Evolutionary conservation across 495 filamentous ascomycete genomes (phyloP).

Genomic region (Lepraria neglecta): DNA sequence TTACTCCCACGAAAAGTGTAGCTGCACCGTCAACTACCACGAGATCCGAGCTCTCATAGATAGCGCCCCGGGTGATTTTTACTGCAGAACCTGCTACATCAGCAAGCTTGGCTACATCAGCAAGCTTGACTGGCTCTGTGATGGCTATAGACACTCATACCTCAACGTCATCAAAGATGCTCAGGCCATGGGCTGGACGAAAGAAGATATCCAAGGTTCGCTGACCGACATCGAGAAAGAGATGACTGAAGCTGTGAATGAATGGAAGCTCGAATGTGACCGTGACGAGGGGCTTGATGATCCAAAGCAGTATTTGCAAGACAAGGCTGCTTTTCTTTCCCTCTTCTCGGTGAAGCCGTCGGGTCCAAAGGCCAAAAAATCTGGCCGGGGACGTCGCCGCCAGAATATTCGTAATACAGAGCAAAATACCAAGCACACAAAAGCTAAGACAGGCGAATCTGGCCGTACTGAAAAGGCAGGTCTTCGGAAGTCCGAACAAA

Average conservation of each 20-base stretch:
- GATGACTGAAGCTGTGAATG: not conserved
- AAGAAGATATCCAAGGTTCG: not conserved
- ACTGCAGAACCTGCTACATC: not conserved
- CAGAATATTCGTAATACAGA: not conserved
- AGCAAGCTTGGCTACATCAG: not conserved
- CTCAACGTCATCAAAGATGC: not conserved
- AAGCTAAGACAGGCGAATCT: not conserved
- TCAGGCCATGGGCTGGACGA: not conserved
- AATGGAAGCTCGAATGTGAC: not conserved
- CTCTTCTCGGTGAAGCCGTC: not conserved
- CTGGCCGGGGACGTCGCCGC: not conserved
- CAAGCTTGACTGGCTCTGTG: not conserved
- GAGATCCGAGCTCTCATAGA: not conserved
- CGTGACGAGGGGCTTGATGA: not conserved
- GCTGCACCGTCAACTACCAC: not conserved
- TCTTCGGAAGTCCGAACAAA: not conserved
- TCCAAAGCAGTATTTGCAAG: not conserved
- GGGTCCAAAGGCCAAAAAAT: not conserved
- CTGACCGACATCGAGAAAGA: not conserved
- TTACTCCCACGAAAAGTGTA: not conserved
- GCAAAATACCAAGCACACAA: not conserved
- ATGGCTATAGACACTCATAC: not conserved
- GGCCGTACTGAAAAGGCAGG: not conserved
- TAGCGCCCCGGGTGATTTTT: not conserved
- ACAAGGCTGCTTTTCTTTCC: not conserved